Evolutionary conservation across 176 grass and related monocot species (phyloP).

Genomic region (Oryza australiensis): DNA sequence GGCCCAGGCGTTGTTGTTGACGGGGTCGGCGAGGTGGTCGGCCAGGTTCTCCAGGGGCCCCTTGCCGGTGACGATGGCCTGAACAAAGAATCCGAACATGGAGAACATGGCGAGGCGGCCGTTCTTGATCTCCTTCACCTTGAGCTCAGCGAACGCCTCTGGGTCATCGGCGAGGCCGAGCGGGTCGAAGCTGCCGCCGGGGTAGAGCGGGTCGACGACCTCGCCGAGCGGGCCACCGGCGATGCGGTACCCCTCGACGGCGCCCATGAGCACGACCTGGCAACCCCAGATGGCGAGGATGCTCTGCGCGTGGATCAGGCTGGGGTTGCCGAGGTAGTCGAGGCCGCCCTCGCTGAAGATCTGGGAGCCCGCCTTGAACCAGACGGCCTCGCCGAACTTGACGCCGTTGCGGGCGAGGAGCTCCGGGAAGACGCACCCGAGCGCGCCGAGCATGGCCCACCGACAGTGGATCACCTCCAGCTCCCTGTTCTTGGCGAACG

Average conservation of each 20-base stretch:
- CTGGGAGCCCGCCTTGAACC: conserved; percentile 64
- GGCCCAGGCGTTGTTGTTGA: conserved; percentile 49
- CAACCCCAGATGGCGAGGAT: conserved; percentile 69
- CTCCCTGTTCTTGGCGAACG: conserved; percentile 59
- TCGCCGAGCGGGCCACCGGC: conserved; percentile 31
- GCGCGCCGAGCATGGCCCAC: conserved; percentile 66
- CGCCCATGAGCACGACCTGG: conserved; percentile 43
- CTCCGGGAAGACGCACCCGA: conserved; percentile 65
- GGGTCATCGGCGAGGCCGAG: conserved; percentile 40
- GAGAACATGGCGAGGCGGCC: conserved; percentile 49
- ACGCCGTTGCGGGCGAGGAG: conserved; percentile 53
- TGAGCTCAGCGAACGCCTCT: conserved; percentile 38
- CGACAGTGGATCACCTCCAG: conserved; percentile 56
- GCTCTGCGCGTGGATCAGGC: conserved; percentile 63
- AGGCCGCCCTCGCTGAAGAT: conserved; percentile 66
- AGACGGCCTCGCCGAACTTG: conserved; percentile 58
- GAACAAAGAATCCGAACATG: conserved; percentile 53
- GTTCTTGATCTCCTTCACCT: conserved; percentile 55
- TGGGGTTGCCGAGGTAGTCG: conserved; percentile 69
- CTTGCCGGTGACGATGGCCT: conserved; percentile 48
- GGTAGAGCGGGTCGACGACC: conserved; percentile 34
- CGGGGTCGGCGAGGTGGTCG: conserved; percentile 44
- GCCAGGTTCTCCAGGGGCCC: conserved; percentile 41
- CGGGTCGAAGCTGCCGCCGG: conserved; percentile 31
- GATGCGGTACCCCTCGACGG: conserved; percentile 27